A percentile compares a stretch with the other conserved stretches of the same genome.
Evolutionary conservation across 164 flowering plant genomes (phyloP).

Genomic region (Buxus sempervirens): DNA sequence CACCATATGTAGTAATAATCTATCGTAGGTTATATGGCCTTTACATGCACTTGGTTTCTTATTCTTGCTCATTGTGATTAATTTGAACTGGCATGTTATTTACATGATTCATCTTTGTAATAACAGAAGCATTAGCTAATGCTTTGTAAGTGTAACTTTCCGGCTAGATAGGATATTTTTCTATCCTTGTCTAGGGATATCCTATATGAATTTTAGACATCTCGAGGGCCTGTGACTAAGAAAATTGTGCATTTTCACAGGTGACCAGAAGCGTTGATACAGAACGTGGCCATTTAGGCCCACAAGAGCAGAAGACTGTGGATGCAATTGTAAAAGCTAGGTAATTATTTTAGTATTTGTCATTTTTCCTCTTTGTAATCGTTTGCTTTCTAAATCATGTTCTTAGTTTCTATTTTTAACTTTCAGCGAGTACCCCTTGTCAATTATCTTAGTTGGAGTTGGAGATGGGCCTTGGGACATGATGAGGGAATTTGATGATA

Average conservation of each 20-base stretch:
- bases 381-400: background rate
- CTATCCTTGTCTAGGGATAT: background rate
- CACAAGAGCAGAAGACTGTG: slow-evolving; percentile 73
- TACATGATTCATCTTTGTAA: background rate
- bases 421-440: slow-evolving; percentile 71
- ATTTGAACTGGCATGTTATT: background rate
- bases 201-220: background rate
- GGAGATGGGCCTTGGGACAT: slow-evolving; percentile 97
- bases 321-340: slow-evolving; percentile 48
- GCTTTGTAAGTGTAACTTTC: background rate
- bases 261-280: slow-evolving; percentile 87
- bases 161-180: background rate
- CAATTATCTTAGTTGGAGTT: slow-evolving; percentile 86
- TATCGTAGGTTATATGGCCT: no score
- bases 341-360: slow-evolving; percentile 12
- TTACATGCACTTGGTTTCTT: no score
- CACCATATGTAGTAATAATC: no score
- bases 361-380: background rate
- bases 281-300: slow-evolving; percentile 57
- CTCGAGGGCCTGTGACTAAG: background rate
- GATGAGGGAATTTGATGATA: slow-evolving; percentile 91
- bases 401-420: slow-evolving; percentile 8
- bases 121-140: background rate
- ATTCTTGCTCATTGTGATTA: background rate
- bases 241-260: slow-evolving; percentile 25